phyloP scores from a whole-genome alignment of 2,329 filamentous ascomycete genomes.

The Cladophialophora bantiana region DNA sequence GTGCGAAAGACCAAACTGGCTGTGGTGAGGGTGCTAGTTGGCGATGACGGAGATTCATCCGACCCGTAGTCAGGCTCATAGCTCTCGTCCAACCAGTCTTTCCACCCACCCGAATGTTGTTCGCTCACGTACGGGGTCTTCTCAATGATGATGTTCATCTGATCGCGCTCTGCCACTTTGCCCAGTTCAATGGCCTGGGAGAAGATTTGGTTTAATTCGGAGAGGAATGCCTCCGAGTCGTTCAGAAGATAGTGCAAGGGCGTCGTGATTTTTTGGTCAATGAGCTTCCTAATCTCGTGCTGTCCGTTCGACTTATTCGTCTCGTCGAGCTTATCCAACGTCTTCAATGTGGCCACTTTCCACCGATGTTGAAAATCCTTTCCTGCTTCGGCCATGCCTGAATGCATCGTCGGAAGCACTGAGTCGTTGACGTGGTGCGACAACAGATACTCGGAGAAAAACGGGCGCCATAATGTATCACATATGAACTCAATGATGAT shows the following conservation, averaged over 20 bases:
- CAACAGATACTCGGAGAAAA: constrained; percentile 16
- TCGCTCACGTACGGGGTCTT: constrained; percentile 7
- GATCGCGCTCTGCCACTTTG: constrained; percentile 18
- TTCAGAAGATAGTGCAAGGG: not conserved
- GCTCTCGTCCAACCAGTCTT: constrained; percentile 7
- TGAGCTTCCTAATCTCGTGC: not conserved
- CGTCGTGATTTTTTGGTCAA: not conserved
- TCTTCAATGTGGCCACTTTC: constrained; percentile 22
- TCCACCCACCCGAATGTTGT: constrained; percentile 15
- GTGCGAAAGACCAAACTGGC: constrained; percentile 1
- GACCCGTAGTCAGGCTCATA: constrained; percentile 18
- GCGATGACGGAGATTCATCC: constrained; percentile 15
- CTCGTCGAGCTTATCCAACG: constrained; percentile 11
- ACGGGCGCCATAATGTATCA: constrained; percentile 11
- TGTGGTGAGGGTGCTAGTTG: too few relatives aligned
- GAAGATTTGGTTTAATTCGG: constrained; percentile 8
- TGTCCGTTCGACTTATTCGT: not conserved
- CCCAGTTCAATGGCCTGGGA: constrained; percentile 6
- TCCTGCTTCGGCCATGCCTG: constrained; percentile 10
- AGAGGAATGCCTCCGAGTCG: not conserved
- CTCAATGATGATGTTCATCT: constrained; percentile 7
- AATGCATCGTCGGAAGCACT: constrained; percentile 11
- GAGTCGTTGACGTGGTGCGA: not conserved
- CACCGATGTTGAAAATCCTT: constrained; percentile 18
- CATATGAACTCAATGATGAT: constrained; percentile 12